A percentile compares a stretch with the other conserved stretches of the same genome.
Conservation (phyloP, 2,329 filamentous ascomycete species). For the Alternaria solani region DNA sequence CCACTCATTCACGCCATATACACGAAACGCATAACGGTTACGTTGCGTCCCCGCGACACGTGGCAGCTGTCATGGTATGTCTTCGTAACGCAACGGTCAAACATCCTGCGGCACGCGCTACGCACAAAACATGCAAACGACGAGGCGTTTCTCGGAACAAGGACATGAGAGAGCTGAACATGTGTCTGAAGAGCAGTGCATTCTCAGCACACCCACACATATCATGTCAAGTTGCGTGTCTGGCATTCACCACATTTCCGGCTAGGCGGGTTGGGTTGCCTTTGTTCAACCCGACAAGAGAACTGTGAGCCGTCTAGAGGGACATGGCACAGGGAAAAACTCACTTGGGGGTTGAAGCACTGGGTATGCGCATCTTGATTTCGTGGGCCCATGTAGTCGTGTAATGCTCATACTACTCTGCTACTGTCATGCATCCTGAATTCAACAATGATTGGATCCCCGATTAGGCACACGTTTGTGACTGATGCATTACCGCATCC, state of each 20-base stretch:
- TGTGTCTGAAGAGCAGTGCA: too few species aligned
- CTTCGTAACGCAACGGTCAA: background rate
- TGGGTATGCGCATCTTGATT: background rate
- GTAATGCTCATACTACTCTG: background rate
- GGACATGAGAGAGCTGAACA: background rate
- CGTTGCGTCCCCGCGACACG: background rate
- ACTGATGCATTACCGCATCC: too few species aligned
- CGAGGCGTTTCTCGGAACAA: background rate
- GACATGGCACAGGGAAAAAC: background rate
- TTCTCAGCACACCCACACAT: too few species aligned
- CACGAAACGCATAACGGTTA: background rate
- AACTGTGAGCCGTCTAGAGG: background rate
- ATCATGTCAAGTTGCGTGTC: too few species aligned
- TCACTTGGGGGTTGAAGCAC: background rate
- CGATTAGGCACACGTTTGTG: too few species aligned
- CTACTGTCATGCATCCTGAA: background rate
- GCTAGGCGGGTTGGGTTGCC: background rate
- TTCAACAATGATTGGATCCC: background rate
- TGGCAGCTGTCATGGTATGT: background rate
- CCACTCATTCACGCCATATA: constrained; percentile 4
- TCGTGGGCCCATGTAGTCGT: background rate
- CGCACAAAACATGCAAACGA: background rate
- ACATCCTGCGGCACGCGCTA: background rate
- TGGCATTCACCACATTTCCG: background rate
- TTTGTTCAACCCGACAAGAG: background rate